Base-by-base conservation (phyloP, 2,329 filamentous ascomycete species). In the Clonostachys rosea region DNA sequence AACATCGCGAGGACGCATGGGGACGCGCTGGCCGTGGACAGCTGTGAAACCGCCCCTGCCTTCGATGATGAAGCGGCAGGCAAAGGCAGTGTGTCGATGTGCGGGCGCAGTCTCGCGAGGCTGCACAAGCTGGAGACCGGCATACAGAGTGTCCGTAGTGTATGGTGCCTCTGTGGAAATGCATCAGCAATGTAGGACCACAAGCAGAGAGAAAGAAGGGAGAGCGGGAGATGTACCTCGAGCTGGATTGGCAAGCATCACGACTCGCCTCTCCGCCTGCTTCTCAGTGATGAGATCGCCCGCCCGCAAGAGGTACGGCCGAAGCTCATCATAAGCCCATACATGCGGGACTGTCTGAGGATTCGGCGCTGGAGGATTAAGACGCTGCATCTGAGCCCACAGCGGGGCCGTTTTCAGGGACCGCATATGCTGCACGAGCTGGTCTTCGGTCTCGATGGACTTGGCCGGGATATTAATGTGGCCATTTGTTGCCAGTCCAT, bases 81-180 rank as follows among this genome's bases (percentile, higher is more conserved):
- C 78, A 48, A 78, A 81, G 0, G 78, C 77, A 3, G 73, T 73
- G 54, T 81, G 78, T 0, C 78, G 61, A 51, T 82, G 78, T 0
- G 77, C 77, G 1, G 72, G 74, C 0, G 78, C 76, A 0, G 68
- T 76, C 49, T 82, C 78, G 30, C 75, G 73, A 0, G 78, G 78
- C 55, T 78, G 74, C 5, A 82, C 75, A 1, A 81, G 65, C 53
- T 81, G 78, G 3, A 81, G 67, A 3, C 77, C 78, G 3, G 72
- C 76, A 50, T 81, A 81, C 44, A 82, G 64, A 2, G 77, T 81
- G 54, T 82, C 78, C 2, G 77, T 81, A 0, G 78, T 81, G 50
- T 72, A 77, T 1, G 78, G 78, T 1, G 74, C 70, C 47, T 70
- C 4, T 2, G 24, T 39, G 43, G 24, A 24, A 8, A 24, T 24